Base-by-base conservation (phyloP, 257 asterid genomes). In the Ilex aquifolium region DNA sequence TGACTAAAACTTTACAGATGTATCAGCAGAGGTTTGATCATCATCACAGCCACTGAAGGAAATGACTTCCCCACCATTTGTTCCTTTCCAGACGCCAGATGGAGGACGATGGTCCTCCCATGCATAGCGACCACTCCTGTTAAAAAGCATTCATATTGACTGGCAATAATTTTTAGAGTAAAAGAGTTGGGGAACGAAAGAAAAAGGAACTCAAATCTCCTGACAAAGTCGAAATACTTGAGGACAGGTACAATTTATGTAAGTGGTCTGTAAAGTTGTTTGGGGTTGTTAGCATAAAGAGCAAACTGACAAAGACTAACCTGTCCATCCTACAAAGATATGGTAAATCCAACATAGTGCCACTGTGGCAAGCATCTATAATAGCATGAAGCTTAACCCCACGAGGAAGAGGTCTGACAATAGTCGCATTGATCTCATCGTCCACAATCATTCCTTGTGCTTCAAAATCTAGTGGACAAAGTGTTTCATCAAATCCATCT, bases 41-140 rank as follows among this genome's bases (percentile, higher is more conserved):
- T 93, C 99, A 44, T 87, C 95, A 64, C 99, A 93, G 27, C 99
- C 97, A 63, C 97, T 93, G 72, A 93, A 93, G 32, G 96, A 93
- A 71, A 93, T 80, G 61, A 79, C 97, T 70, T 93, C 99, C 63
- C 99, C 99, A 13, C 99, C 97, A 27, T 81, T 90, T 31, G 99
- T 85, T 56, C 99, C 99, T 83, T 90, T 93, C 97, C 95, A 93
- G 7, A 78, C 55, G 13, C 99, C 97, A 31, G 99, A 71, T 61
- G 69, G 78, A 15, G 99, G 99, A 10, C 99, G 97, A 67, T 93
- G 99, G 57, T 93, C 97, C 76, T 93, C 97, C 99, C 99, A 93
- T 51, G 68, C 31, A 61, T 80, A 85, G 32, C 82, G 80, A 54
- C 99, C 99, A 31, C 71, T 81, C 78, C 96, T 92, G 73, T 69